These are phyloP conservation scores for Plantago ovata DNA, from an alignment of 257 asterid genomes.

Conservation along the genomic window DNA sequence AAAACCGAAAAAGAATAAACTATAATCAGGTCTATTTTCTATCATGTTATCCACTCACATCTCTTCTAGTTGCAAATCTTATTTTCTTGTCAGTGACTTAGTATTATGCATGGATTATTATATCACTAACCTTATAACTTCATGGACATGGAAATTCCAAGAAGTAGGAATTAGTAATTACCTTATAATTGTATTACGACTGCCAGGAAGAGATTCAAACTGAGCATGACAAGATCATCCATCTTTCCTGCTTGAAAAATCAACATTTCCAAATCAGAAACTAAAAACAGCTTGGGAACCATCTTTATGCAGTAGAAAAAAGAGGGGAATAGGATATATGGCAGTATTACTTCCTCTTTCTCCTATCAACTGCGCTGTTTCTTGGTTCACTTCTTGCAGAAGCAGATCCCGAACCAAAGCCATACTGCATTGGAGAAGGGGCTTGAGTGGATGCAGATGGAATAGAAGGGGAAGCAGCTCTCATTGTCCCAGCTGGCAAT, in stretches of 20 bases:
- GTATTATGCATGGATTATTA: too few species aligned
- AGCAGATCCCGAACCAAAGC: slow-evolving; percentile 53
- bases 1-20: neutral
- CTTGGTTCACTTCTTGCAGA: slow-evolving; percentile 62
- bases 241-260: slow-evolving; percentile 47
- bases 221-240: slow-evolving; percentile 42
- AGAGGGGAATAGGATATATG: slow-evolving; percentile 8
- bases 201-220: neutral
- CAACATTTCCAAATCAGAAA: slow-evolving; percentile 18
- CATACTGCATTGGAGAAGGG: slow-evolving; percentile 62
- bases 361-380: slow-evolving; percentile 53
- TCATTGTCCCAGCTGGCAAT: slow-evolving; percentile 34
- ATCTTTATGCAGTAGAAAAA: slow-evolving; percentile 8
- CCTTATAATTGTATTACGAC: slow-evolving; percentile 20
- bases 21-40: neutral
- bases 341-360: slow-evolving; percentile 67
- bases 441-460: slow-evolving; percentile 47
- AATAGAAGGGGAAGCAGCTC: slow-evolving; percentile 25
- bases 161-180: slow-evolving; percentile 14
- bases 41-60: neutral
- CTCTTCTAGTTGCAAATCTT: too few species aligned
- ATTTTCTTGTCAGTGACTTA: too few species aligned
- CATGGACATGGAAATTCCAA: neutral
- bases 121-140: neutral
- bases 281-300: slow-evolving; percentile 2